phyloP scores from a whole-genome alignment of 371 early-diverging fungal species.

The Mucor circinelloides region DNA sequence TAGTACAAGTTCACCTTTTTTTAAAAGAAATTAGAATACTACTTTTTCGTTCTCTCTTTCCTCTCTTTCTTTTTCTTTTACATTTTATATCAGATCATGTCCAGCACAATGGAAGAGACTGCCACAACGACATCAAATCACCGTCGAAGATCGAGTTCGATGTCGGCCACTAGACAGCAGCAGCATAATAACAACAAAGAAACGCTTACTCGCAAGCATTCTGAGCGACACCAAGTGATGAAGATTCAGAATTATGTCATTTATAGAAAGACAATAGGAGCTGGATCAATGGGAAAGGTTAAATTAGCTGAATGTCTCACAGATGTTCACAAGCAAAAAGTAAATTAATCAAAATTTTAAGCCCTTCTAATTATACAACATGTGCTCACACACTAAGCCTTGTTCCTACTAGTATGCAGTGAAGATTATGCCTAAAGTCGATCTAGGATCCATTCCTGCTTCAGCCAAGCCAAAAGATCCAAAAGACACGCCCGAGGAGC shows the following conservation, averaged over 20 bases:
- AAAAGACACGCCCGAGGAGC: constrained; percentile 53
- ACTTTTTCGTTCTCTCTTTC: not conserved
- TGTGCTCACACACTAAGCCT: not conserved
- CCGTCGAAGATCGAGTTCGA: constrained; percentile 11
- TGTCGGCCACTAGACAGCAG: constrained; percentile 1
- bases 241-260: constrained; percentile 50
- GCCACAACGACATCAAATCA: not conserved
- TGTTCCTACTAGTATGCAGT: constrained; percentile 38
- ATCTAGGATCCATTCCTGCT: constrained; percentile 14
- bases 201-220: constrained; percentile 24
- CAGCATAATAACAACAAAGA: constrained; percentile 22
- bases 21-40: not conserved
- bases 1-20: not conserved
- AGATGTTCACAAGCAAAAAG: constrained; percentile 42
- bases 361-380: not conserved
- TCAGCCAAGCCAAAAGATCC: constrained; percentile 35
- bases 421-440: constrained; percentile 50
- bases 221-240: constrained; percentile 41
- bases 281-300: constrained; percentile 98
- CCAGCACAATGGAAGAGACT: not conserved
- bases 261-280: constrained; percentile 87
- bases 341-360: constrained; percentile 3
- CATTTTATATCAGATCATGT: not conserved
- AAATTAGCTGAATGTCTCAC: constrained; percentile 78
- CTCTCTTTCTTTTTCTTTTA: not conserved